Percentiles rank a stretch among this genome's conserved stretches.
Evolutionary conservation across 2,329 filamentous ascomycete genomes (phyloP).

Genomic region (Sporothrix protearum): DNA sequence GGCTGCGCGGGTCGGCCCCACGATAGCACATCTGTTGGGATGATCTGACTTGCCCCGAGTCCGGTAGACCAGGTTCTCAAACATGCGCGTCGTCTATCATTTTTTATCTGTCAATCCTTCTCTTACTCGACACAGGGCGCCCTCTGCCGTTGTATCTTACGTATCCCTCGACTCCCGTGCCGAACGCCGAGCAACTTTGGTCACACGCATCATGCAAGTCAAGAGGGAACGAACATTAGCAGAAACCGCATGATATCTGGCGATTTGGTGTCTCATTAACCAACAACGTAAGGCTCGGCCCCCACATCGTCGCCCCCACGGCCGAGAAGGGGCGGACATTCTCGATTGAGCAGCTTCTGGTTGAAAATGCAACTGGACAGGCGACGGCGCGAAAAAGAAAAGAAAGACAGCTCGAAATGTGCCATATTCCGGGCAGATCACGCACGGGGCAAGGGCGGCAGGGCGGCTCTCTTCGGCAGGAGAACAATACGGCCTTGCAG

Average conservation of each 20-base stretch:
- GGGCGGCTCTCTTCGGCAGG: not conserved
- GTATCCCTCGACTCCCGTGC: not conserved
- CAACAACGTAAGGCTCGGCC: not conserved
- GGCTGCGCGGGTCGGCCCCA: not conserved
- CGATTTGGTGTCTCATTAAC: not conserved
- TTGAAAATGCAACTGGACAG: not conserved
- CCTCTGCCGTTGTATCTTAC: not conserved
- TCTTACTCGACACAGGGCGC: not conserved
- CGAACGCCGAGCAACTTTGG: not conserved
- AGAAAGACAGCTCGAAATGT: not conserved
- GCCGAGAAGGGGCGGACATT: not conserved
- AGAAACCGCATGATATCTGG: constrained; percentile 2
- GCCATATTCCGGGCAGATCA: constrained; percentile 6
- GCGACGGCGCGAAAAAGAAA: not conserved
- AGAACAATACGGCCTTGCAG: not conserved
- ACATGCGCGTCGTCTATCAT: not conserved
- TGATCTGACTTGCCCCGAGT: not conserved
- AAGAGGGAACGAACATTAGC: not conserved
- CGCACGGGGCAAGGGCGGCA: not conserved
- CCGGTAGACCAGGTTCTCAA: constrained; percentile 11
- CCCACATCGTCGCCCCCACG: constrained; percentile 13
- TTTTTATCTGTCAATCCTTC: not conserved
- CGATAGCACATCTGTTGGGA: not conserved
- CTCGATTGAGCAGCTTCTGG: not conserved
- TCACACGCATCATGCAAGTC: not conserved